Evolutionary conservation across 108 stramenopile species (phyloP).

Genomic region (Thalassiosira profunda): DNA sequence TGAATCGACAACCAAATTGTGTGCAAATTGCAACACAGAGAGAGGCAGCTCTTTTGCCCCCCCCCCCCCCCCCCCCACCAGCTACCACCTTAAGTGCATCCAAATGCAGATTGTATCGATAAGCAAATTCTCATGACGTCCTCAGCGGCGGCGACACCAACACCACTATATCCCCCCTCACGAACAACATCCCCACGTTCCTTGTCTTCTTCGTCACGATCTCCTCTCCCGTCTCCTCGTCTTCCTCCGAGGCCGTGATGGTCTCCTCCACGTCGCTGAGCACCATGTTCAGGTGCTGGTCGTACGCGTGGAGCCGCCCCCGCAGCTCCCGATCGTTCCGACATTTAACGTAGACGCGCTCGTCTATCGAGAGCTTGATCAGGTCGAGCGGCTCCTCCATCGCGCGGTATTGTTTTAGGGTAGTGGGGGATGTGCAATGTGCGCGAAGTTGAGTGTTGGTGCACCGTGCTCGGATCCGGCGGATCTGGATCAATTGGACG

Average conservation of each 20-base stretch:
- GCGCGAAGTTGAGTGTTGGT: too few relatives aligned
- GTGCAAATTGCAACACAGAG: too few relatives aligned
- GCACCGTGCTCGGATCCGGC: too few relatives aligned
- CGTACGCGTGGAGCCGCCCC: conserved; percentile 98
- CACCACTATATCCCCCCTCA: conserved; percentile 98
- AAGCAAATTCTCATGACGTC: conserved; percentile 59
- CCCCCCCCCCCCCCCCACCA: too few relatives aligned
- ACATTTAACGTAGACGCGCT: conserved; percentile 99
- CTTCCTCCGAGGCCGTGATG: conserved; percentile 92
- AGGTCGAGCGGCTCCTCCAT: conserved; percentile 99
- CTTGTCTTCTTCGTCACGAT: conserved; percentile 94
- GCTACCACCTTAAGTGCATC: too few relatives aligned
- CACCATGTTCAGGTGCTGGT: conserved; percentile 99
- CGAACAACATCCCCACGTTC: conserved; percentile 99
- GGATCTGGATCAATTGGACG: too few relatives aligned
- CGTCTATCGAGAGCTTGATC: conserved; percentile 98
- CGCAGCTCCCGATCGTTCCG: conserved; percentile 96
- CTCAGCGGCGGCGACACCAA: conserved; percentile 91
- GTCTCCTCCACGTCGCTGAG: conserved; percentile 99
- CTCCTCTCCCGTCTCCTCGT: conserved; percentile 98
- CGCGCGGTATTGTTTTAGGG: conserved; percentile 8
- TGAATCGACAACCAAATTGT: too few relatives aligned
- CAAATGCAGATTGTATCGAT: neutral
- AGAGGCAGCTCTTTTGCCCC: too few relatives aligned
- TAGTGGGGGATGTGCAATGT: too few relatives aligned